Evolutionary conservation across 2,329 filamentous ascomycete genomes (phyloP), one percentile per base, ranked within the genome.

Genomic region (Arthrobotrys sinensis): DNA sequence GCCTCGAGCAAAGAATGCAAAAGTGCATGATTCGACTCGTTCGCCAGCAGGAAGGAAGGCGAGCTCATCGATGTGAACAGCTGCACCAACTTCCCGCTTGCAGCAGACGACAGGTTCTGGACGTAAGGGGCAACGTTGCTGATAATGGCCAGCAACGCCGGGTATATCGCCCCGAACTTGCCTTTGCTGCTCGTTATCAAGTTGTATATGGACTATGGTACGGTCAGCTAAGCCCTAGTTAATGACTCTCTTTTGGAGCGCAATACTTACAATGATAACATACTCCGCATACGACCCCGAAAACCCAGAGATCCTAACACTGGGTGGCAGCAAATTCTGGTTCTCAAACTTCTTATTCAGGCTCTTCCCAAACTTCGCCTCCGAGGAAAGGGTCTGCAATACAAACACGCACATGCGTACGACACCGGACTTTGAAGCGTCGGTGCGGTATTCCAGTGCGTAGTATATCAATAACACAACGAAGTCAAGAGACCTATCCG

Each of bases 361-460:
- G 81, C 93, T 95, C 82, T 91, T 89, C 34, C 94, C 95, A 84
- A 98, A 98, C 80, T 92, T 94, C 70, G 91, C 89, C 85, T 98
- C 96, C 1, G 96, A 94, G 82, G 95, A 98, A 82, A 99, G 86
- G 0, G 96, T 98, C 85, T 99, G 96, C 46, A 99, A 86, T 50
- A 98, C 88, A 84, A 99, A 98, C n/a, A 96, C 91, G 84, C 96
- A 97, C 94, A 98, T 97, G 69, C 96, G 90, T 28, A 98, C 93
- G 0, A 97, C 88, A 0, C 96, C 96, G 84, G 97, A 94, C 83
- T 95, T 96, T 0, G 94, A 90, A 19, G 92, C 86, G 82, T 98
- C 95, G 48, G 90, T 89, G 83, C 93, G 94, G 84, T 96, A 92
- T 83, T 97, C 94, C 55, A 97, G 90, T 3, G 94, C 93, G 83